Evolutionary conservation across 1,284 basidiomycete species (phyloP).

Genomic region (Pascua sp.): DNA sequence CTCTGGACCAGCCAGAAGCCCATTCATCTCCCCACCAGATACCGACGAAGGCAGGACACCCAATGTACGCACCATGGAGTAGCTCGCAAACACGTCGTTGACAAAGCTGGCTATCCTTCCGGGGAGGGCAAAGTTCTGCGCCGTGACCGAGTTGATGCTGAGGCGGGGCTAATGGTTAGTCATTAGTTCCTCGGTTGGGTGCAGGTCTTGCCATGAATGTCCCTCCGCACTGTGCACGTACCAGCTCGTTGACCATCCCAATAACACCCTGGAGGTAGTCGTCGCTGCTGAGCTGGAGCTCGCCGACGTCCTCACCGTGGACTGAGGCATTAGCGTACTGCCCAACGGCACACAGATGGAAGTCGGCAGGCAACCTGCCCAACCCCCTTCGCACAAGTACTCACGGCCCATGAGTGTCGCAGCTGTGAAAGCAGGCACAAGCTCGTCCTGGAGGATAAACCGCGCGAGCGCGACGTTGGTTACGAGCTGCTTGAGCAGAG

Average conservation of each 20-base stretch:
- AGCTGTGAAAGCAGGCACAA: conserved; percentile 39
- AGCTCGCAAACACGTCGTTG: conserved; percentile 50
- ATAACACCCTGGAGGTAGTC: conserved; percentile 52
- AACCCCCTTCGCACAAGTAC: conserved; percentile 10
- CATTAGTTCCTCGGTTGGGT: background rate
- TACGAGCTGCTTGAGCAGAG: conserved; percentile 38
- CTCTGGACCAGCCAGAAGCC: background rate
- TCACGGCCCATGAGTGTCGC: conserved; percentile 43
- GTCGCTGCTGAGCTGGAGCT: conserved; percentile 44
- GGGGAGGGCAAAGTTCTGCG: conserved; percentile 47
- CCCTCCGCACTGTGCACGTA: conserved; percentile 14
- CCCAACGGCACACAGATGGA: background rate
- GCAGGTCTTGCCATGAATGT: background rate
- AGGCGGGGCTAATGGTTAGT: conserved; percentile 41
- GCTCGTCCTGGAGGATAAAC: conserved; percentile 46
- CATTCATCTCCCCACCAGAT: background rate
- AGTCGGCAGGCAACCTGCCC: too few relatives aligned
- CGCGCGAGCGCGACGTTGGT: conserved; percentile 41
- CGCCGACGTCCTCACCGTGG: conserved; percentile 34
- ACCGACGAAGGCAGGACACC: background rate
- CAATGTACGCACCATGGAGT: conserved; percentile 42
- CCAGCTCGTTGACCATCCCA: conserved; percentile 50
- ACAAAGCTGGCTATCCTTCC: conserved; percentile 49
- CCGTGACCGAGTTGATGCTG: conserved; percentile 49
- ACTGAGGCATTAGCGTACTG: conserved; percentile 20